phyloP scores from a whole-genome alignment of 2,329 filamentous ascomycete species.

The Xylaria arbuscula region DNA sequence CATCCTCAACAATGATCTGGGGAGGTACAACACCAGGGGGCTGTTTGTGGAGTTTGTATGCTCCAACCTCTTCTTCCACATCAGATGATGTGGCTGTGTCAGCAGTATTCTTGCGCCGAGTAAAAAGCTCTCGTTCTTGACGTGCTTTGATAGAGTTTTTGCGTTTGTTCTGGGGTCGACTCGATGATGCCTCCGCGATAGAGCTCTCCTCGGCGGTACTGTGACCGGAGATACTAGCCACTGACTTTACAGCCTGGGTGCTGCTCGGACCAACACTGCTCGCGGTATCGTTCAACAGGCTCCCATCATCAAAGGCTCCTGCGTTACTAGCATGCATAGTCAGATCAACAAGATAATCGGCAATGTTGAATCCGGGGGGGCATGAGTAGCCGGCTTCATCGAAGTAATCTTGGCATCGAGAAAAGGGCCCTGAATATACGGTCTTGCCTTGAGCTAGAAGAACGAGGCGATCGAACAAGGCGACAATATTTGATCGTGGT shows the following conservation, averaged over 20 bases:
- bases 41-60: slow-evolving; percentile 64
- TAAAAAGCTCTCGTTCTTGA: slow-evolving; percentile 92
- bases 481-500: slow-evolving; percentile 96
- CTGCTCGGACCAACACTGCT: slow-evolving; percentile 82
- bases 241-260: slow-evolving; percentile 87
- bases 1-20: slow-evolving; percentile 75
- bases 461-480: slow-evolving; percentile 93
- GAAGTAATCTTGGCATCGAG: slow-evolving; percentile 90
- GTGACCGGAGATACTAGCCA: slow-evolving; percentile 82
- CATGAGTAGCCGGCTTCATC: slow-evolving; percentile 92
- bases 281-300: slow-evolving; percentile 64
- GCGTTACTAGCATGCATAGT: slow-evolving; percentile 90
- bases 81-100: slow-evolving; percentile 73
- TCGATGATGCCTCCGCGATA: slow-evolving; percentile 65
- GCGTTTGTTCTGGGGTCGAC: slow-evolving; percentile 75
- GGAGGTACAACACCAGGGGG: slow-evolving; percentile 59
- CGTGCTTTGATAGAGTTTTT: slow-evolving; percentile 84
- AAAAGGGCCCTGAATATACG: slow-evolving; percentile 93
- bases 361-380: slow-evolving; percentile 97
- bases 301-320: slow-evolving; percentile 69
- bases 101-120: slow-evolving; percentile 75
- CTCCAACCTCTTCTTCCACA: slow-evolving; percentile 62
- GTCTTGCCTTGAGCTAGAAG: slow-evolving; percentile 88
- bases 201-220: slow-evolving; percentile 77
- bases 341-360: slow-evolving; percentile 95